phyloP scores from a whole-genome alignment of 2,329 filamentous ascomycete genomes.

The Alternaria hordeiaustralica region DNA sequence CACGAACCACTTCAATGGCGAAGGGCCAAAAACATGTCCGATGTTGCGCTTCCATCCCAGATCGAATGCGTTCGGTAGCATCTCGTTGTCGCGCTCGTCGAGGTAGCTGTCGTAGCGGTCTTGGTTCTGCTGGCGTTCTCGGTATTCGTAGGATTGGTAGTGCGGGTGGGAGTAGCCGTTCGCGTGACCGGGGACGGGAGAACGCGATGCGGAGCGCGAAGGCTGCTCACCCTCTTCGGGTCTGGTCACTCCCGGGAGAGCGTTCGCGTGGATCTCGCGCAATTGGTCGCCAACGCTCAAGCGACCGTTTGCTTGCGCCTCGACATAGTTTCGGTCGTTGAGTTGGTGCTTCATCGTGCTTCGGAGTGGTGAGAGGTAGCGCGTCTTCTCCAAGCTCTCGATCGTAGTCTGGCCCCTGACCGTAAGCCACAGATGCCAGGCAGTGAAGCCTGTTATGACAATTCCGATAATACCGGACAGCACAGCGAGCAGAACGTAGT shows the following conservation, averaged over 20 bases:
- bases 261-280: slow-evolving; percentile 81
- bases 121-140: slow-evolving; percentile 69
- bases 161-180: slow-evolving; percentile 55
- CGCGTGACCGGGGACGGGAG: slow-evolving; percentile 36
- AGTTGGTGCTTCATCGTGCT: slow-evolving; percentile 72
- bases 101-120: slow-evolving; percentile 80
- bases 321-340: slow-evolving; percentile 52
- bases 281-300: slow-evolving; percentile 69
- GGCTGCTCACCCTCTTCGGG: slow-evolving; percentile 79
- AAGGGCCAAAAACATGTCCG: slow-evolving; percentile 78
- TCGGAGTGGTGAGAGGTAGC: slow-evolving; percentile 83
- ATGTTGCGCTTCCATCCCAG: slow-evolving; percentile 84
- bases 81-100: slow-evolving; percentile 85
- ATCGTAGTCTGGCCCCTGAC: slow-evolving; percentile 87
- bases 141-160: slow-evolving; percentile 51
- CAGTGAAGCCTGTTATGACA: slow-evolving; percentile 86
- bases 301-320: slow-evolving; percentile 51
- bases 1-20: slow-evolving; percentile 74
- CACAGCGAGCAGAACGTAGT: slow-evolving; percentile 87
- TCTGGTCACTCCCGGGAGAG: slow-evolving; percentile 77
- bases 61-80: slow-evolving; percentile 92
- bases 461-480: slow-evolving; percentile 89
- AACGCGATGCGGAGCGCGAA: slow-evolving; percentile 51
- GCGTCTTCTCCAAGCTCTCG: slow-evolving; percentile 92
- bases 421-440: slow-evolving; percentile 88